These are phyloP conservation scores for Macadamia integrifolia DNA, from an alignment of 164 flowering plant species.

Conservation along the genomic window DNA sequence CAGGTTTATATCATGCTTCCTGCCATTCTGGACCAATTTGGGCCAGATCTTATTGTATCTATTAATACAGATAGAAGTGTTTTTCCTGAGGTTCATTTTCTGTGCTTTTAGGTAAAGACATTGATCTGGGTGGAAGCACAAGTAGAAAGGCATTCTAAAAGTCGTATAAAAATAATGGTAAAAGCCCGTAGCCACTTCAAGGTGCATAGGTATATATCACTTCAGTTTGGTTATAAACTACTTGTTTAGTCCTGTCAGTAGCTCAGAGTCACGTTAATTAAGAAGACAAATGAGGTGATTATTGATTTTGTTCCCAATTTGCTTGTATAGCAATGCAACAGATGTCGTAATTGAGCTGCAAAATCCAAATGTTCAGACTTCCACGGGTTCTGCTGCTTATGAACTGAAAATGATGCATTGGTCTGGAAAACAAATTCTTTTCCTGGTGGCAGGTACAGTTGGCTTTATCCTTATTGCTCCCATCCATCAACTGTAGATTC, in stretches of 20 bases:
- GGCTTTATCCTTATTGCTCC: not conserved
- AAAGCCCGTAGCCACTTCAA: conserved; percentile 97
- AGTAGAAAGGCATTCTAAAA: conserved; percentile 89
- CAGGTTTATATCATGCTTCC: conserved; percentile 48
- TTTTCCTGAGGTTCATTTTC: conserved; percentile 1
- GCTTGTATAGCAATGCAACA: conserved; percentile 71
- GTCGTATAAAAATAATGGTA: conserved; percentile 87
- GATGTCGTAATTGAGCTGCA: conserved; percentile 93
- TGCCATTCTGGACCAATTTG: not conserved
- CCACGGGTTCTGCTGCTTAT: conserved; percentile 95
- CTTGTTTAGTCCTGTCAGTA: not conserved
- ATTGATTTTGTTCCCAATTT: conserved; percentile 11
- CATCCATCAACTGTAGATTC: not conserved
- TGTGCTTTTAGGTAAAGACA: conserved; percentile 71
- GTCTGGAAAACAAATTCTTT: conserved; percentile 94
- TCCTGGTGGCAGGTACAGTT: conserved; percentile 84
- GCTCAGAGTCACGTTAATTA: not conserved
- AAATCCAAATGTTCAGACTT: conserved; percentile 86
- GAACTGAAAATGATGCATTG: conserved; percentile 86
- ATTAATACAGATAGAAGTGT: not conserved
- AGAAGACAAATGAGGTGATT: not conserved
- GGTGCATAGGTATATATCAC: conserved; percentile 74
- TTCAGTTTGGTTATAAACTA: not conserved
- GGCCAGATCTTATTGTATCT: not conserved
- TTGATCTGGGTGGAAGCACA: conserved; percentile 99